Base-by-base conservation (phyloP, 768 basidiomycete genomes). In the Hygrophorus russula region DNA sequence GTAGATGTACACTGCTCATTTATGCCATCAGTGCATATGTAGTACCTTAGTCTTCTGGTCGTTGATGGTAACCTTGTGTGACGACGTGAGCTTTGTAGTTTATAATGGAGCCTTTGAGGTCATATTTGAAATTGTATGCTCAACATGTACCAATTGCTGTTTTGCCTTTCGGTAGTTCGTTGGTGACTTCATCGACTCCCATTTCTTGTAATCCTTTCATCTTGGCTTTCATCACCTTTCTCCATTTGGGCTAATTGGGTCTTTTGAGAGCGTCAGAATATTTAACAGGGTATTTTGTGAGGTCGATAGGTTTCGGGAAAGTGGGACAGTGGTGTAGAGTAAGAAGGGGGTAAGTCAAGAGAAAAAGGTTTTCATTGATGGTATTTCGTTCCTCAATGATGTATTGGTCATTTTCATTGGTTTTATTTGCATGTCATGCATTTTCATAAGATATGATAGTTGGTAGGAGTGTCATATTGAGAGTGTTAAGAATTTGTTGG, bases 41-140 rank as follows among this genome's bases (percentile, higher is more conserved):
- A 13, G 61, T 51, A 3, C 54, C 56, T 48, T 54, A 70, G 29
- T 68, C 61, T 4, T 63, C 64, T 0, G 58, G 56, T 0, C 50
- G 41, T 24, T 64, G 62, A 5, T 39, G 46, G 34, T 51, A 56
- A 3, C 59, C 59, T 31, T 53, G 46, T 0, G 54, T 55, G 5
- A 59, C 59, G 0, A 62, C 17, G 0, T 56, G 49, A 4, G 59
- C 61, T 44, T 59, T 65, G 33, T 56, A 53, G 33, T 47, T 55
- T 0, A 51, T 49, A 13, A 69, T 59, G 0, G 49, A 48, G 4
- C 67, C 69, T 28, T 63, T 46, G 1, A 56, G 43, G 53, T 76
- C 76, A 40, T 58, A 49, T 1, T 50, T 53, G 45, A 56, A 67
- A 1, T 24, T 7, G 7, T 24, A 24, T 24, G 64, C 63, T 67